Evolutionary conservation across 768 basidiomycete species (phyloP).

Genomic region (Agrocybe pediades): DNA sequence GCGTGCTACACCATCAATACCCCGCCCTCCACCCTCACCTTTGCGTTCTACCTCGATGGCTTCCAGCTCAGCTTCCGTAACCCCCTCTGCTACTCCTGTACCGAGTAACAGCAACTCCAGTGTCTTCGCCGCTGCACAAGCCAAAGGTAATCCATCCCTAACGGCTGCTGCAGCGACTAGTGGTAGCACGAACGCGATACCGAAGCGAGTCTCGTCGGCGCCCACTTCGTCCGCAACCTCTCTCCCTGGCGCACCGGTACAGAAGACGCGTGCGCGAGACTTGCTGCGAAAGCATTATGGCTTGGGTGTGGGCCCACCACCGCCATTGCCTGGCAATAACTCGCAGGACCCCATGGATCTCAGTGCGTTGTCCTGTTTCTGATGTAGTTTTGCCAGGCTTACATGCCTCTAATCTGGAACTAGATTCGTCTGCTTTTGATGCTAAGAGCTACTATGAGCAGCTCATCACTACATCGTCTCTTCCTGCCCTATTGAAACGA

Average conservation of each 20-base stretch:
- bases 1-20: constrained; percentile 18
- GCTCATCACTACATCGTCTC: constrained; percentile 77
- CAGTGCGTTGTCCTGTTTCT: constrained; percentile 43
- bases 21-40: constrained; percentile 27
- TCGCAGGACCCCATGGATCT: constrained; percentile 79
- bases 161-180: not conserved
- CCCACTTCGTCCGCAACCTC: constrained; percentile 5
- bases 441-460: constrained; percentile 86
- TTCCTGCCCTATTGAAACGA: constrained; percentile 70
- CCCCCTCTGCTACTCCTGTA: constrained; percentile 1
- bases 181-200: not conserved
- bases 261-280: constrained; percentile 69
- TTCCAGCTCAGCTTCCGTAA: not conserved
- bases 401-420: not conserved
- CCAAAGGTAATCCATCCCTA: not conserved
- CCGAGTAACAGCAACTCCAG: not conserved
- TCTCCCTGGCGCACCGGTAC: constrained; percentile 21
- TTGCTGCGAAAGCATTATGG: constrained; percentile 87
- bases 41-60: constrained; percentile 20
- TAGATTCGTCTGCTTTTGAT: constrained; percentile 83
- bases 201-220: not conserved
- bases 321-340: constrained; percentile 52
- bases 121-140: not conserved
- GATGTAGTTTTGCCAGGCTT: not conserved
- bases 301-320: constrained; percentile 72